phyloP scores from a whole-genome alignment of 345 rosid genomes.

The Ailanthus altissimus region DNA sequence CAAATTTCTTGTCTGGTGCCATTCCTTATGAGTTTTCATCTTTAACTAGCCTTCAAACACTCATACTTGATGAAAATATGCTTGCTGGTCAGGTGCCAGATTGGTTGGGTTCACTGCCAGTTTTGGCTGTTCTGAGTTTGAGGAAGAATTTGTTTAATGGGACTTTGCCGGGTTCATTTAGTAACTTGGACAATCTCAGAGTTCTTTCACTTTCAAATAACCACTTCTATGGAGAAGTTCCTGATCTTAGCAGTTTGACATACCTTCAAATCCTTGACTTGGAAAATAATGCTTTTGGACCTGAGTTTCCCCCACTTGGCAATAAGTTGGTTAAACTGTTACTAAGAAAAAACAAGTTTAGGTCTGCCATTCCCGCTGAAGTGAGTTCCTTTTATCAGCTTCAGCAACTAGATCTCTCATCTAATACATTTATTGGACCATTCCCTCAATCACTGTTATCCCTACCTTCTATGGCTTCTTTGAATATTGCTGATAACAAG shows the following conservation, averaged over 20 bases:
- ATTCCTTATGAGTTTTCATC: conserved; percentile 69
- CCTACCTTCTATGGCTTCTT: conserved; percentile 62
- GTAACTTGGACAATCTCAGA: conserved; percentile 68
- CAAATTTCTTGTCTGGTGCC: conserved; percentile 66
- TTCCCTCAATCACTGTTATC: conserved; percentile 60
- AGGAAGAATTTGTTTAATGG: conserved; percentile 76
- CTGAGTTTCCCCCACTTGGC: conserved; percentile 71
- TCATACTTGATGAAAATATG: conserved; percentile 82
- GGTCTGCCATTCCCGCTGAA: conserved; percentile 66
- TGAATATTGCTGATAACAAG: conserved; percentile 74
- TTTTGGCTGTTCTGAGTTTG: conserved; percentile 70
- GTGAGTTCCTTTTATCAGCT: conserved; percentile 71
- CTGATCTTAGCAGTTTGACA: conserved; percentile 64
- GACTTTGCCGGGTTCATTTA: conserved; percentile 65
- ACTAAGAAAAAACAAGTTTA: conserved; percentile 80
- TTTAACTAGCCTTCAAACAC: conserved; percentile 60
- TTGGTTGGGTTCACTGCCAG: conserved; percentile 61
- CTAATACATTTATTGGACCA: conserved; percentile 80
- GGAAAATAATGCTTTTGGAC: conserved; percentile 79
- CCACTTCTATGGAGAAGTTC: conserved; percentile 66
- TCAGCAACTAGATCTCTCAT: conserved; percentile 75
- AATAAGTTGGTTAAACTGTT: conserved; percentile 67
- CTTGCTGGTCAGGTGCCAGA: conserved; percentile 62
- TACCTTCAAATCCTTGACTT: conserved; percentile 89
- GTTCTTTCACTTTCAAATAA: conserved; percentile 78